These are phyloP conservation scores for Austroboletus festivus DNA, from an alignment of 768 basidiomycete genomes.

Conservation along the genomic window DNA sequence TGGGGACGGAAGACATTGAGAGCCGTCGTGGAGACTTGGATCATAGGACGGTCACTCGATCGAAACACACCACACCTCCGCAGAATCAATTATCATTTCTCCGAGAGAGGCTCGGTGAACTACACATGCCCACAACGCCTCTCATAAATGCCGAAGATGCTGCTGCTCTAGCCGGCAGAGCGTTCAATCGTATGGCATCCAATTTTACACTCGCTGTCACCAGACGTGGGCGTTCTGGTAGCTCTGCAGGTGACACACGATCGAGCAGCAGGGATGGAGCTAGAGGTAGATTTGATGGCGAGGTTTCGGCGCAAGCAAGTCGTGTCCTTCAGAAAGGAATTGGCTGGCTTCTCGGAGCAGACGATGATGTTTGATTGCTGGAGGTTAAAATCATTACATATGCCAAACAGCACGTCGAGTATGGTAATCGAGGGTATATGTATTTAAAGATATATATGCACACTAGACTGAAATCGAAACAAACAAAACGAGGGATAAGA, in stretches of 20 bases:
- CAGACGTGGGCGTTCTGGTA: constrained; percentile 31
- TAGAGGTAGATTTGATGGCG: constrained; percentile 44
- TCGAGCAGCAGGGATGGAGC: constrained; percentile 40
- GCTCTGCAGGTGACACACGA: constrained; percentile 17
- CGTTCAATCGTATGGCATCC: constrained; percentile 74
- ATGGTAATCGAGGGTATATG: constrained; percentile 17
- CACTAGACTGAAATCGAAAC: constrained; percentile 20
- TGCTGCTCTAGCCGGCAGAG: constrained; percentile 72
- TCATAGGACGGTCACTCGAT: constrained; percentile 15
- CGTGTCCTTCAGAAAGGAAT: constrained; percentile 85
- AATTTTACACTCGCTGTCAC: constrained; percentile 70
- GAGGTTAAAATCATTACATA: constrained; percentile 12
- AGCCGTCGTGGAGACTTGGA: constrained; percentile 44
- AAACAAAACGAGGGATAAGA: constrained; percentile 26
- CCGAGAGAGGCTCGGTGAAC: constrained; percentile 57
- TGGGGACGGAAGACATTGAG: constrained; percentile 65
- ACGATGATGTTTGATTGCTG: constrained; percentile 38
- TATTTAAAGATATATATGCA: constrained; percentile 24
- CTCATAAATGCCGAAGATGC: constrained; percentile 73
- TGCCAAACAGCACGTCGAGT: constrained; percentile 12
- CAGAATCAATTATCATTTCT: constrained; percentile 49
- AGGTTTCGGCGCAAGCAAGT: constrained; percentile 72
- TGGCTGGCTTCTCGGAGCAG: constrained; percentile 93
- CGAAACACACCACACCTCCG: constrained; percentile 16
- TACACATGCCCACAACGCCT: constrained; percentile 68